phyloP scores from a whole-genome alignment of 2,329 filamentous ascomycete species.

The Calonectria montana region DNA sequence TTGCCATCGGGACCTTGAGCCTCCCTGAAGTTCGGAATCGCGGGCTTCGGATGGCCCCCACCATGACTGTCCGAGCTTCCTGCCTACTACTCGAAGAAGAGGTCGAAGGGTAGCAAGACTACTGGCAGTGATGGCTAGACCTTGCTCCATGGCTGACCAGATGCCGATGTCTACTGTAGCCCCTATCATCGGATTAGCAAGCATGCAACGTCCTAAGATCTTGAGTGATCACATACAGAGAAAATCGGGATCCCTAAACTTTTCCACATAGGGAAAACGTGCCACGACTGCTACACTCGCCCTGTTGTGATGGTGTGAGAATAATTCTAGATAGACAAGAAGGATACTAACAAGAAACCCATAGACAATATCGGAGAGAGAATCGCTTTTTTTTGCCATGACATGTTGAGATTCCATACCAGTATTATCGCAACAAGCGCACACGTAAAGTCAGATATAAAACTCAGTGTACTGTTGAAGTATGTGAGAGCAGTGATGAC shows the following conservation, averaged over 20 bases:
- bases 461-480: background rate
- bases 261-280: background rate
- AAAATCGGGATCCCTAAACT: background rate
- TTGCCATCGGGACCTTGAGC: background rate
- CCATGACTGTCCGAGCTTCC: background rate
- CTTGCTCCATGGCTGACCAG: background rate
- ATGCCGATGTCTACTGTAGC: background rate
- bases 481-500: background rate
- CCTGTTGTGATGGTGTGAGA: background rate
- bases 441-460: background rate
- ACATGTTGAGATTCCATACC: background rate
- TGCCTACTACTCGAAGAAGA: background rate
- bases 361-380: background rate
- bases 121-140: background rate
- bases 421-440: background rate
- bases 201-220: background rate
- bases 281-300: background rate
- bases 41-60: background rate
- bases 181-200: background rate
- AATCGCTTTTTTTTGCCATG: background rate
- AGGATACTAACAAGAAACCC: background rate
- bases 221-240: background rate
- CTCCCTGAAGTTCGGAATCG: background rate
- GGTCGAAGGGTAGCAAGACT: background rate
- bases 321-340: background rate